phyloP scores from a whole-genome alignment of 2,329 filamentous ascomycete species.

The Aspergillus ochraceus region DNA sequence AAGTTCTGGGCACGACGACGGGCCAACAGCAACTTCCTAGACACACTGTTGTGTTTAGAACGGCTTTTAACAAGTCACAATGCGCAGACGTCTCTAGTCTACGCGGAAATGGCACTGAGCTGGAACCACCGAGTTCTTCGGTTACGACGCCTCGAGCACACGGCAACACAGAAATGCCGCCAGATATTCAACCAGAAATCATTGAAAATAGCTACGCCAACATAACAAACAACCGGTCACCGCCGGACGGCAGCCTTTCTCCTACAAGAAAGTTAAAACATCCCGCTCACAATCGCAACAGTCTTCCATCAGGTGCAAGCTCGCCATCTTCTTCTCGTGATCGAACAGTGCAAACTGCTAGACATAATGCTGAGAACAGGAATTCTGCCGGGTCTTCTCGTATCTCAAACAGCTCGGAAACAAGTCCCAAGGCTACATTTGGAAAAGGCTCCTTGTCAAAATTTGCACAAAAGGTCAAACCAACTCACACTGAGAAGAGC shows the following conservation, averaged over 20 bases:
- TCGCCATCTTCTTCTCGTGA: neutral
- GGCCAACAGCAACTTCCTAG: constrained; percentile 38
- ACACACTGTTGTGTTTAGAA: constrained; percentile 48
- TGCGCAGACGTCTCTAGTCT: constrained; percentile 31
- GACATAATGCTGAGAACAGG: constrained; percentile 1
- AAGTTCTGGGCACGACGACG: constrained; percentile 41
- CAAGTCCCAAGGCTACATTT: constrained; percentile 22
- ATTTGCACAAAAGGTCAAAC: constrained; percentile 36
- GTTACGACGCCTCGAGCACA: neutral
- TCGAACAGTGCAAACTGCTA: neutral
- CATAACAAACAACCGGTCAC: neutral
- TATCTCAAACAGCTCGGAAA: constrained; percentile 19
- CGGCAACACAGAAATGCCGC: neutral
- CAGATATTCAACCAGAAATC: neutral
- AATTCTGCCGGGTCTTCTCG: constrained; percentile 9
- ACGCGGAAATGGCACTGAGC: neutral
- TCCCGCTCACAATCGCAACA: neutral
- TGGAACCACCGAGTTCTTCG: neutral
- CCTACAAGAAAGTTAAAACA: neutral
- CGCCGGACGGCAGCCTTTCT: neutral
- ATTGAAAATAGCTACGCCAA: neutral
- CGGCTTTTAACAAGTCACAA: constrained; percentile 43
- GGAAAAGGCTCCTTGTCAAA: constrained; percentile 32
- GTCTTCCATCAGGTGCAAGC: neutral
- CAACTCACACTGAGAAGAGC: constrained; percentile 25